phyloP scores from a whole-genome alignment of 2,329 filamentous ascomycete species.

The Botrytis pseudocinerea region DNA sequence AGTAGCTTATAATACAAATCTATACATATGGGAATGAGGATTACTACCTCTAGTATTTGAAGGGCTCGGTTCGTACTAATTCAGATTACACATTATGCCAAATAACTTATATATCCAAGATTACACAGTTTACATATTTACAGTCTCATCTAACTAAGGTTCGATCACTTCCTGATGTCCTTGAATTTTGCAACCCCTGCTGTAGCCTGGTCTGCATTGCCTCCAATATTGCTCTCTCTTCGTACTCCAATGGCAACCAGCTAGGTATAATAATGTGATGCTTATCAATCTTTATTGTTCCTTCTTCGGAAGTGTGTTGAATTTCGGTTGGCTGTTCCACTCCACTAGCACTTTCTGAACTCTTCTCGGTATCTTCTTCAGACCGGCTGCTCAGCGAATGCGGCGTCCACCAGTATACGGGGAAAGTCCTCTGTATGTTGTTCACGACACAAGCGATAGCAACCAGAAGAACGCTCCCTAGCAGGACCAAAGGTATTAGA shows the following conservation, averaged over 20 bases:
- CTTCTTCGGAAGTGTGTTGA: background rate
- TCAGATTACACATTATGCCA: background rate
- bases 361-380: conserved; percentile 20
- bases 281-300: conserved; percentile 27
- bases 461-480: conserved; percentile 63
- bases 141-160: conserved; percentile 19
- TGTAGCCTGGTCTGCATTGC: conserved; percentile 28
- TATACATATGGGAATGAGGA: background rate
- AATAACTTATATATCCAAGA: background rate
- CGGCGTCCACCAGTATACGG: conserved; percentile 59
- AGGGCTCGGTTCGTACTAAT: background rate
- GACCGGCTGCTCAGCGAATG: background rate
- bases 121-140: background rate
- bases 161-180: conserved; percentile 12
- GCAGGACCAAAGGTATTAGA: conserved; percentile 61
- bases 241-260: conserved; percentile 31
- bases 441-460: conserved; percentile 64
- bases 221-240: conserved; percentile 33
- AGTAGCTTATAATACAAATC: background rate
- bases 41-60: background rate
- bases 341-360: background rate
- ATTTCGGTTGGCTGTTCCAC: background rate
- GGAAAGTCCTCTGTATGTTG: conserved; percentile 65
- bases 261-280: conserved; percentile 28
- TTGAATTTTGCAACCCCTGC: conserved; percentile 7